Evolutionary conservation across 208 protist genomes (phyloP), one percentile per base, ranked within the genome.

Genomic region (Leishmania mexicana): DNA sequence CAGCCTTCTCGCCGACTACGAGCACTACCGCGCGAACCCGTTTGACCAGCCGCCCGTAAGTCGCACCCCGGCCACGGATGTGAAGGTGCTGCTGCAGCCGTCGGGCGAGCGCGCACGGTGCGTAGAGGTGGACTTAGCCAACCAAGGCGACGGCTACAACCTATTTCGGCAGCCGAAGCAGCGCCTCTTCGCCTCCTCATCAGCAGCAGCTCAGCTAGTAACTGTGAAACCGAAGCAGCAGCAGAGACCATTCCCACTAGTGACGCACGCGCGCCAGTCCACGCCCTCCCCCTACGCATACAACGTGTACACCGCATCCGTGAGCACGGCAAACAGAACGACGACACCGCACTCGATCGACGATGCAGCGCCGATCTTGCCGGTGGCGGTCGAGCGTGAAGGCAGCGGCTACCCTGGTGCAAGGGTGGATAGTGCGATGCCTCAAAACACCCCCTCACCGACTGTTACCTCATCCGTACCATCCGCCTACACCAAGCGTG

Each of bases 1-100:
- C 49, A 81, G 71, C 71, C 17, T 31, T 28, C 28, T 54, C 49
- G 31, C 31, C 72, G 72, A 60, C 72, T 31, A 45, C 51, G 51
- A 60, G 35, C 7, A 51, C 38, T 45, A 51, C 57, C 31, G 71
- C 70, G 42, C 58, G 38, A 24, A 58, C 42, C 28, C 75, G n/a
- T n/a, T 67, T 1, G 15, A 68, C 58, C 75, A 79, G 19, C 57
- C 45, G 8, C 75, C 42, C 24, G 38, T 64, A 35, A 79, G 62
- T 53, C 75, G 57, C 3, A 85, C 81, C 53, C 81, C 81, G 35
- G 75, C 76, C 35, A 85, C 81, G 1, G 71, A 78, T 40, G 76
- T 62, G 38, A 85, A 85, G 40, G 57, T 85, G 7, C 47, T 85
- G 31, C 65, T 60, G 10, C 67, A 68, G 4, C 47, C 7, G 11